phyloP scores from a whole-genome alignment of 179 eudicot species.

The Silene vulgaris region DNA sequence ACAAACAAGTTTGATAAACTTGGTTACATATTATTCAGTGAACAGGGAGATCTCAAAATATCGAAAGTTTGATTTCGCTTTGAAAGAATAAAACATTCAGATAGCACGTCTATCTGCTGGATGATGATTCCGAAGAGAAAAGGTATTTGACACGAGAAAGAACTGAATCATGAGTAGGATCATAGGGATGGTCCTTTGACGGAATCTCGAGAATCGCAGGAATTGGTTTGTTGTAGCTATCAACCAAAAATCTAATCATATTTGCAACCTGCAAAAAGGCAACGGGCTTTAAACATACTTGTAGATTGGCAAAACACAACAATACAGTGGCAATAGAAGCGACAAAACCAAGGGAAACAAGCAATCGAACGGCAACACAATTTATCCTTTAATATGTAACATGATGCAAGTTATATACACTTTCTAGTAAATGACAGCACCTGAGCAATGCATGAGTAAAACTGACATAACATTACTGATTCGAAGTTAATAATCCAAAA shows the following conservation, averaged over 20 bases:
- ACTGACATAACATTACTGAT: too few species aligned
- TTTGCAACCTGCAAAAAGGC: conserved; percentile 65
- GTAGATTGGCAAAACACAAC: neutral
- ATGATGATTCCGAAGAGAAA: conserved; percentile 71
- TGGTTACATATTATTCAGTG: conserved; percentile 24
- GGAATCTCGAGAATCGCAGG: conserved; percentile 95
- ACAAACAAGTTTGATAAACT: conserved; percentile 10
- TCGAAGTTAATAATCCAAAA: too few species aligned
- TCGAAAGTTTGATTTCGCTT: neutral
- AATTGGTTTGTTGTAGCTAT: conserved; percentile 90
- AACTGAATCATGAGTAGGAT: conserved; percentile 84
- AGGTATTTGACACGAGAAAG: conserved; percentile 91
- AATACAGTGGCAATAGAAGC: too few species aligned
- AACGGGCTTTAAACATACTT: neutral
- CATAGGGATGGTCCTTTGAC: conserved; percentile 95
- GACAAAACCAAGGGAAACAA: too few species aligned
- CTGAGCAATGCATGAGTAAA: too few species aligned
- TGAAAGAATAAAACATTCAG: conserved; percentile 14
- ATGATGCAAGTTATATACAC: too few species aligned
- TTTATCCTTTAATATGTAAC: too few species aligned
- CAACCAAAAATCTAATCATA: conserved; percentile 84
- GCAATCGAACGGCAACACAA: too few species aligned
- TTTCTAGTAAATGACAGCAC: too few species aligned
- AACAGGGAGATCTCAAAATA: conserved; percentile 18
- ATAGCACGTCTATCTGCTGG: conserved; percentile 39